Conservation (phyloP, 163 green algal species). For the Chloroidium sp. region DNA sequence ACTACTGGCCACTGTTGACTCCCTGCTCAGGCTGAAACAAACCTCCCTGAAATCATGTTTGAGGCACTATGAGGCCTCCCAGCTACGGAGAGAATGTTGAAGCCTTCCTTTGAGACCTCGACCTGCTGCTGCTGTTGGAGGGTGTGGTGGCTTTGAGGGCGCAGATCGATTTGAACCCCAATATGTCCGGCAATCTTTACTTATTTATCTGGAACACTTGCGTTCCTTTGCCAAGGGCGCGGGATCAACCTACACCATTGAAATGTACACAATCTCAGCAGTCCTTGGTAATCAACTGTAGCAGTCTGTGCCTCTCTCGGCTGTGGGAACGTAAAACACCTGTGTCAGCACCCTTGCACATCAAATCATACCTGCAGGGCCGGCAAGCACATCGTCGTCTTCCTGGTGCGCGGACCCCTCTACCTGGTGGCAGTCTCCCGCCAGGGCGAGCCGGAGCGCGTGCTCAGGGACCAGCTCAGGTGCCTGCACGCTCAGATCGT, state of each 20-base stretch:
- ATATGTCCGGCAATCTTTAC: background rate
- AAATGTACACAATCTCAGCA: no score
- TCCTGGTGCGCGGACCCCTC: slow-evolving; percentile 53
- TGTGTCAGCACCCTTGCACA: background rate
- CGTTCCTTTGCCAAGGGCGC: background rate
- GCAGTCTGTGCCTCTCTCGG: background rate
- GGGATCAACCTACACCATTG: no score
- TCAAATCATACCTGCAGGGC: slow-evolving; percentile 12
- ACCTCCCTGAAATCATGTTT: background rate
- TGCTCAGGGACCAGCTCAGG: slow-evolving; percentile 53
- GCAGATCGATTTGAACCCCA: background rate
- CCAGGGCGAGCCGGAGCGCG: slow-evolving; percentile 39
- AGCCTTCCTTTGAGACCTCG: background rate
- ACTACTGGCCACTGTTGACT: background rate
- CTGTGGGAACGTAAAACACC: background rate
- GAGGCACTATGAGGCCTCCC: background rate
- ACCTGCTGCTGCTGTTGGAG: background rate
- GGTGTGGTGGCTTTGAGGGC: background rate
- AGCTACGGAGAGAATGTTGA: no score
- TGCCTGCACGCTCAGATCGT: slow-evolving; percentile 59
- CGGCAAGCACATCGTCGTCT: slow-evolving; percentile 37
- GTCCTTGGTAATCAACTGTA: background rate
- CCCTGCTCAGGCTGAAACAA: background rate
- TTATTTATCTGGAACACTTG: background rate
- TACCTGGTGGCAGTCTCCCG: slow-evolving; percentile 49